Conservation (phyloP, 257 asterid genomes). For the Solanum habrochaites region DNA sequence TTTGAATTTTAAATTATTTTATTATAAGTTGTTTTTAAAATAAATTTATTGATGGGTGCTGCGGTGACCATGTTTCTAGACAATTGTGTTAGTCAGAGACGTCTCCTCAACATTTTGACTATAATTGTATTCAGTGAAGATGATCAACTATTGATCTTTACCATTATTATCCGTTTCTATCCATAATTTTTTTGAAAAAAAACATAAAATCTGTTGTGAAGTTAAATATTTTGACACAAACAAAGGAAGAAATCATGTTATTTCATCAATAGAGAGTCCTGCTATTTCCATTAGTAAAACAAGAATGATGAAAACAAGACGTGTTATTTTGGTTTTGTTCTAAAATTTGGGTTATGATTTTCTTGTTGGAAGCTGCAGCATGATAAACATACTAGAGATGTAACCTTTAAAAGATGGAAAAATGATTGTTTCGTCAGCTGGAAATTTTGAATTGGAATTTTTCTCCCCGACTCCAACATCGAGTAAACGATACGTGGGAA, state of each 20-base stretch:
- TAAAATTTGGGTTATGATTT: background rate
- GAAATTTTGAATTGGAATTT: conserved; percentile 22
- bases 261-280: background rate
- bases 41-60: background rate
- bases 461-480: conserved; percentile 3
- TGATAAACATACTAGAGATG: background rate
- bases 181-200: no score
- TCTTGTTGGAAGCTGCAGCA: background rate
- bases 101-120: background rate
- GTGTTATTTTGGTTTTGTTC: background rate
- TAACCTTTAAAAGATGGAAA: conserved; percentile 13
- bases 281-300: background rate
- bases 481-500: conserved; percentile 15
- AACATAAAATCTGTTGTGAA: no score
- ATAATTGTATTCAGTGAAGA: background rate
- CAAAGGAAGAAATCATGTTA: no score
- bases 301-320: background rate
- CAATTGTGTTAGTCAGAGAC: background rate
- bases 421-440: conserved; percentile 15
- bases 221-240: no score
- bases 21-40: no score
- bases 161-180: background rate
- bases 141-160: background rate
- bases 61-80: background rate
- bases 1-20: no score